phyloP scores from a whole-genome alignment of 768 basidiomycete genomes.

The Mycena sanguinolenta region DNA sequence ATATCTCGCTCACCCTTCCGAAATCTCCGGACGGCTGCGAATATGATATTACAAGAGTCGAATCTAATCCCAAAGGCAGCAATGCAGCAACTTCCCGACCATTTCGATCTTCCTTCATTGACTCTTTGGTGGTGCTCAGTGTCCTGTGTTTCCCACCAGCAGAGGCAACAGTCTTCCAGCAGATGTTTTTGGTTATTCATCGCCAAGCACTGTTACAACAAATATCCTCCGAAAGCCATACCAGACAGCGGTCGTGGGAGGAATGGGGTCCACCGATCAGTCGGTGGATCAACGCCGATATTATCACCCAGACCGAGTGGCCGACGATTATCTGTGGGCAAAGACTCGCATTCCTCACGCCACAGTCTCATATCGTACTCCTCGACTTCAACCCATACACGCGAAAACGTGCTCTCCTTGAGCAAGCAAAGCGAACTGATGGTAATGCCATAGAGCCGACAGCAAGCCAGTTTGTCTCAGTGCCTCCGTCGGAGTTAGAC shows the following conservation, averaged over 20 bases:
- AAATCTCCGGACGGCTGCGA: background rate
- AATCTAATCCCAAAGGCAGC: slow-evolving; percentile 1
- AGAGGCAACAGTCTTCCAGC: background rate
- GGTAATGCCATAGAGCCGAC: background rate
- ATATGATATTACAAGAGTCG: background rate
- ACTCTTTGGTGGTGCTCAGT: background rate
- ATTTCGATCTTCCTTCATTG: slow-evolving; percentile 3
- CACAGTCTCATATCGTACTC: background rate
- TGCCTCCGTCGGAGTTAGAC: background rate
- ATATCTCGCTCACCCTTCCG: slow-evolving; percentile 4
- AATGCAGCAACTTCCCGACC: background rate
- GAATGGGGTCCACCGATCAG: slow-evolving; percentile 8
- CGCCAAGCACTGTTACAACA: slow-evolving; percentile 1
- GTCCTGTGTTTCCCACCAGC: background rate
- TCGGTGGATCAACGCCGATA: background rate
- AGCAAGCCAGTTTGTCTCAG: background rate
- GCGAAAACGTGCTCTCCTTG: background rate
- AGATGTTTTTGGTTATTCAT: background rate
- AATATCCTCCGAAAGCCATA: no score
- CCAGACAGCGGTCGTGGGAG: background rate
- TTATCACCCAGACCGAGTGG: background rate
- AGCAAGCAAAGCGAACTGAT: background rate
- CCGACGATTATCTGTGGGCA: slow-evolving; percentile 8
- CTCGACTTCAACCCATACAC: slow-evolving; percentile 20
- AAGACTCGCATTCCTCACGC: background rate